These are phyloP conservation scores for Ophiosphaerella korrae DNA, from an alignment of 2,329 filamentous ascomycete genomes.

Conservation along the genomic window DNA sequence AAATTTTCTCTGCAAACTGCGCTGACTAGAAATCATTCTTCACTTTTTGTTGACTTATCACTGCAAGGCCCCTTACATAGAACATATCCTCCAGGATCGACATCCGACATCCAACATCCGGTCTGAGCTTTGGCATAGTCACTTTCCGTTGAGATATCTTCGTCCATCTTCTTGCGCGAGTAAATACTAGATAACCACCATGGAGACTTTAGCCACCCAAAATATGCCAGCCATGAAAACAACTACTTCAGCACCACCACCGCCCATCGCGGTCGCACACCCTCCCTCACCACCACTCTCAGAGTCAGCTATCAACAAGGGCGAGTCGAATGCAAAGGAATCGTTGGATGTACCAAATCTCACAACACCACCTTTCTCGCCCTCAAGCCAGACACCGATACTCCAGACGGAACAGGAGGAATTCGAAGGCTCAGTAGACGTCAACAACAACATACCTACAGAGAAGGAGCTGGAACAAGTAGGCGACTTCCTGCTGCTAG, in stretches of 20 bases:
- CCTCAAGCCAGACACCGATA: slow-evolving; percentile 38
- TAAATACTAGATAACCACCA: slow-evolving; percentile 1
- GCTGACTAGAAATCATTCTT: slow-evolving; percentile 2
- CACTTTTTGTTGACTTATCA: slow-evolving; percentile 7
- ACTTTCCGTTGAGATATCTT: slow-evolving; percentile 19
- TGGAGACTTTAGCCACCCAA: slow-evolving; percentile 19
- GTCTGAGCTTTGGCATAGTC: slow-evolving; percentile 24
- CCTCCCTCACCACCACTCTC: slow-evolving; percentile 34
- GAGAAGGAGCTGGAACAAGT: slow-evolving; percentile 36
- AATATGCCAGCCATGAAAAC: slow-evolving; percentile 6
- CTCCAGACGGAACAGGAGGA: slow-evolving; percentile 38
- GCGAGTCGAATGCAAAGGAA: slow-evolving; percentile 18
- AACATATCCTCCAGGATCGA: slow-evolving; percentile 10
- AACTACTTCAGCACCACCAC: slow-evolving; percentile 10
- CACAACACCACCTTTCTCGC: slow-evolving; percentile 38
- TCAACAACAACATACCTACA: slow-evolving; percentile 44
- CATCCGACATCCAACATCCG: slow-evolving; percentile 12
- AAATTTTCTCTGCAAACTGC: neutral
- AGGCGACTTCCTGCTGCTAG: slow-evolving; percentile 43
- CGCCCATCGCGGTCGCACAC: slow-evolving; percentile 18
- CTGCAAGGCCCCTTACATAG: slow-evolving; percentile 8
- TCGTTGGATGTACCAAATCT: slow-evolving; percentile 19
- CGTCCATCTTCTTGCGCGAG: too few species aligned
- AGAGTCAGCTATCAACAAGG: slow-evolving; percentile 17
- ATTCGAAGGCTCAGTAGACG: slow-evolving; percentile 43